A percentile compares a stretch with the other conserved stretches of the same genome.
Conservation (phyloP, 2,329 filamentous ascomycete species). For the Nemania sp. region DNA sequence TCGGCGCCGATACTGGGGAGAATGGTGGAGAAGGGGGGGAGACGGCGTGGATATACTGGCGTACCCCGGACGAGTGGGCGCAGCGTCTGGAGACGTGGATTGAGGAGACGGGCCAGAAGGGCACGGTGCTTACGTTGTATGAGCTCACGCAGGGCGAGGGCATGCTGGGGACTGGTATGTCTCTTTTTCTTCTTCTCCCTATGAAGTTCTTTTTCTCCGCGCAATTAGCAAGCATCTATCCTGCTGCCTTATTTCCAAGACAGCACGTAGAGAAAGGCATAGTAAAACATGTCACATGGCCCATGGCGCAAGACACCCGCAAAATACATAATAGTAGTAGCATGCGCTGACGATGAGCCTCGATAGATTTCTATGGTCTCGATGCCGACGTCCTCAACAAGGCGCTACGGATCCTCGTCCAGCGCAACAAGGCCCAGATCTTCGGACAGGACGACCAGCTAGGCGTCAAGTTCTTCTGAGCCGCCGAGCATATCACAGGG, state of each 20-base stretch:
- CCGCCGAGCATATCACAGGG: constrained; percentile 18
- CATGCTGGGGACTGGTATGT: constrained; percentile 67
- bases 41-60: constrained; percentile 80
- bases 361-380: constrained; percentile 80
- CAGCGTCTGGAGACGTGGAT: constrained; percentile 76
- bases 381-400: constrained; percentile 80
- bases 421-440: constrained; percentile 88
- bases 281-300: too few species aligned
- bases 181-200: background rate
- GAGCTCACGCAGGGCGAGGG: constrained; percentile 88
- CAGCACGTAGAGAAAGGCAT: background rate
- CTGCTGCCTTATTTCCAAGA: too few species aligned
- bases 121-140: constrained; percentile 86
- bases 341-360: constrained; percentile 5
- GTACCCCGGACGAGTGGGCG: constrained; percentile 88
- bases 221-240: too few species aligned
- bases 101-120: constrained; percentile 86
- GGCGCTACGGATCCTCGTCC: constrained; percentile 79
- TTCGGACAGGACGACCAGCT: constrained; percentile 87
- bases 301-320: too few species aligned
- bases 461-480: constrained; percentile 95
- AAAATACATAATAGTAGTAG: background rate
- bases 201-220: background rate
- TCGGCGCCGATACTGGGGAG: constrained; percentile 45
- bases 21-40: constrained; percentile 47